phyloP scores from a whole-genome alignment of 768 basidiomycete species.

The Pholiota molesta region DNA sequence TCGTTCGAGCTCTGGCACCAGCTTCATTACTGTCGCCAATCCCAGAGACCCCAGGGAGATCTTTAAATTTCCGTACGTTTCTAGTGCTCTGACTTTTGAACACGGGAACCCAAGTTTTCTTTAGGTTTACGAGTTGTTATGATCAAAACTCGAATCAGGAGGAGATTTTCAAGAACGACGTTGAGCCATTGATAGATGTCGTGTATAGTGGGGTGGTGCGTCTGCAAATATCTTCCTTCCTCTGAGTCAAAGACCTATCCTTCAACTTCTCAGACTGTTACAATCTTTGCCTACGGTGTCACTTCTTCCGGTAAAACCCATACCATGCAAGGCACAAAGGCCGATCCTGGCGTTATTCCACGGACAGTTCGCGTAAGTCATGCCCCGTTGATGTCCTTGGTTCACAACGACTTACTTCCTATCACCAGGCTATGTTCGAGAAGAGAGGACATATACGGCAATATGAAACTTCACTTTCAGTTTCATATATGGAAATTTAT shows the following conservation, averaged over 20 bases:
- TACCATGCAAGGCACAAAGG: constrained; percentile 84
- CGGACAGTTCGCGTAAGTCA: constrained; percentile 68
- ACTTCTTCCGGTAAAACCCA: constrained; percentile 92
- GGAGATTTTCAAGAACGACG: constrained; percentile 76
- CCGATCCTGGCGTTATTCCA: constrained; percentile 85
- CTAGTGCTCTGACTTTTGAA: constrained; percentile 15
- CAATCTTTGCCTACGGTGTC: constrained; percentile 89
- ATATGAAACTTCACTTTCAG: constrained; percentile 48
- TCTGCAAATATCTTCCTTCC: constrained; percentile 7
- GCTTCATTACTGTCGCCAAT: constrained; percentile 67
- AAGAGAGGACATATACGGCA: constrained; percentile 41
- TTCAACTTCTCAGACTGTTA: constrained; percentile 62
- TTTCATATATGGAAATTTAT: constrained; percentile 91
- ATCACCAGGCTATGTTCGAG: constrained; percentile 57
- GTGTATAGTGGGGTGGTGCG: constrained; percentile 78
- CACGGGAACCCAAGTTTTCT: not conserved
- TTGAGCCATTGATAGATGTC: constrained; percentile 76
- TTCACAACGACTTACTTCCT: not conserved
- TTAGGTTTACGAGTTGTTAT: constrained; percentile 77
- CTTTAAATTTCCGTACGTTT: constrained; percentile 78
- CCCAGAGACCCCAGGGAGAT: constrained; percentile 68
- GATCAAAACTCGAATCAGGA: constrained; percentile 71
- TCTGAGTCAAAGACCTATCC: not conserved
- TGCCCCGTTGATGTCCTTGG: not conserved
- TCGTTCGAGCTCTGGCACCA: constrained; percentile 32